Evolutionary conservation across 176 grass and related monocot species (phyloP).

Genomic region (maize (Zea mays)): DNA sequence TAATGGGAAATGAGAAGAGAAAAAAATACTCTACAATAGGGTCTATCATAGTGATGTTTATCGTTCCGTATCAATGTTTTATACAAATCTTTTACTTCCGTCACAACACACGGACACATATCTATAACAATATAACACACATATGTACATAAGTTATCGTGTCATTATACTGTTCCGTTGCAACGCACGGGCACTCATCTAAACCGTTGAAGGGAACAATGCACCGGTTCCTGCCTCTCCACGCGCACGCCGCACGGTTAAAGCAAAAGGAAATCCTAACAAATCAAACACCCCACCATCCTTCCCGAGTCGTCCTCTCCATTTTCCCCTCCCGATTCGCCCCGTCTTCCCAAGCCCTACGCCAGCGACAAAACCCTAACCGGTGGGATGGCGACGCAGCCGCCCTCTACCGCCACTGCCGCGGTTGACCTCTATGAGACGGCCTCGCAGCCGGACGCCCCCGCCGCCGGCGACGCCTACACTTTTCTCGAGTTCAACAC

Average conservation of each 20-base stretch:
- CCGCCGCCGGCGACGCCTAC: constrained; percentile 74
- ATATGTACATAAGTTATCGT: no score
- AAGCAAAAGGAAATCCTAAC: background rate
- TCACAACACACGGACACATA: no score
- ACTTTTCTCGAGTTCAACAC: constrained; percentile 99
- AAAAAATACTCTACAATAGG: no score
- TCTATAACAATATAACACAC: no score
- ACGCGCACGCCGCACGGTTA: constrained; percentile 35
- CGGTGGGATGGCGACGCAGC: constrained; percentile 49
- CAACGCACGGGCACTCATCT: no score
- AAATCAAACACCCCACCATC: constrained; percentile 21
- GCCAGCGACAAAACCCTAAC: constrained; percentile 50
- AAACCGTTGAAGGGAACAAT: no score
- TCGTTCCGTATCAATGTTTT: no score
- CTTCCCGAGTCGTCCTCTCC: background rate
- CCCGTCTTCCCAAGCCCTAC: constrained; percentile 23
- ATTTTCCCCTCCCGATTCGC: constrained; percentile 24
- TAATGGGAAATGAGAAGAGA: no score
- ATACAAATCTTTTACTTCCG: no score
- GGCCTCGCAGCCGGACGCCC: constrained; percentile 88
- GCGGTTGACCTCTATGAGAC: constrained; percentile 89
- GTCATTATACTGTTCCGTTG: no score
- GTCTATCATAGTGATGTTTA: no score
- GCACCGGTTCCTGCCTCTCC: background rate
- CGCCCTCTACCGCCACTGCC: constrained; percentile 46